A percentile compares a stretch with the other conserved stretches of the same genome.
Evolutionary conservation across 2,329 filamentous ascomycete species (phyloP).

Genomic region (Zelopaecilomyces penicillatus): DNA sequence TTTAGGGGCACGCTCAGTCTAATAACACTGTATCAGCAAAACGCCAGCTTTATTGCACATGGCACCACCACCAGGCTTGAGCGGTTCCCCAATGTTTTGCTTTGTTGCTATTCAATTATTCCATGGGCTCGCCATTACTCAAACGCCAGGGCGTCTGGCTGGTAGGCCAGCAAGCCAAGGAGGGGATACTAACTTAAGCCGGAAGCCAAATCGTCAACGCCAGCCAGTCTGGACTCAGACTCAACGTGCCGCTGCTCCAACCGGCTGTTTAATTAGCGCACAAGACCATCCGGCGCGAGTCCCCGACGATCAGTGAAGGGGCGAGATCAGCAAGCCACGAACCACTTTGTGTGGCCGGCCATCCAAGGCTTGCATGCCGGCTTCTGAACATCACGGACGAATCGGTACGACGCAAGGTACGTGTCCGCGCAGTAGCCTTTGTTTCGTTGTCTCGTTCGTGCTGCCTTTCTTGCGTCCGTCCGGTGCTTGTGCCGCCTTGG

Average conservation of each 20-base stretch:
- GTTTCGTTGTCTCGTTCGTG: neutral
- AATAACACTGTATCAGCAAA: too few relatives aligned
- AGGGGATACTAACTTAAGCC: too few relatives aligned
- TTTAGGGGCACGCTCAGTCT: too few relatives aligned
- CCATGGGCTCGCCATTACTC: too few relatives aligned
- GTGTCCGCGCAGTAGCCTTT: constrained; percentile 7
- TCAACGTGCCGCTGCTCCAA: constrained; percentile 5
- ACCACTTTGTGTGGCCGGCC: constrained; percentile 8
- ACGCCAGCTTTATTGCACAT: too few relatives aligned
- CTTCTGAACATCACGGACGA: constrained; percentile 8
- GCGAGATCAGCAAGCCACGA: constrained; percentile 11
- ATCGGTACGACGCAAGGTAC: constrained; percentile 8
- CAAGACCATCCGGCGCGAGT: constrained; percentile 7
- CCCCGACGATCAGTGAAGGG: constrained; percentile 9
- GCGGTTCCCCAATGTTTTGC: too few relatives aligned
- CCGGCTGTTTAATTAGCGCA: constrained; percentile 8
- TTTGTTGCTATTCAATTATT: too few relatives aligned
- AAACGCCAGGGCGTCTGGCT: too few relatives aligned
- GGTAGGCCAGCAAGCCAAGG: too few relatives aligned
- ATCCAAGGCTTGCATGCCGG: constrained; percentile 1
- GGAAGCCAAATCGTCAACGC: neutral
- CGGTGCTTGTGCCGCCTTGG: neutral
- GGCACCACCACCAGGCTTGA: too few relatives aligned
- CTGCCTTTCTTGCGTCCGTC: neutral
- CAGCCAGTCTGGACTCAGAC: constrained; percentile 3